Evolutionary conservation across 352 stramenopile genomes (phyloP).

Genomic region (Phytopythium mirpurense): DNA sequence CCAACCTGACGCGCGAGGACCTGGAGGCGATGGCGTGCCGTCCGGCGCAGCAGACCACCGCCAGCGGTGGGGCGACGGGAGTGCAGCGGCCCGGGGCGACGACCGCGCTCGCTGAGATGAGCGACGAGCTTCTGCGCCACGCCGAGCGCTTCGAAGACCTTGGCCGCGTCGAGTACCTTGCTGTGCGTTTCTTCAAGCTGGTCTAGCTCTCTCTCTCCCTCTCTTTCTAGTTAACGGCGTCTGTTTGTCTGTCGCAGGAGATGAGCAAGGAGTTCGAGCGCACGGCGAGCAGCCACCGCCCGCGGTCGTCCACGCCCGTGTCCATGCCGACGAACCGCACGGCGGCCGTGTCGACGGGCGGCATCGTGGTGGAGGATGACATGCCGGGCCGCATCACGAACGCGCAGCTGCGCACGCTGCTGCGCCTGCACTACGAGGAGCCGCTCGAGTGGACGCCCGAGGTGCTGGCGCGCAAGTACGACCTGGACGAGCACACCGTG

Average conservation of each 20-base stretch:
- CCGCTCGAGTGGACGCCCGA: constrained; percentile 39
- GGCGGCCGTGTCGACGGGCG: constrained; percentile 31
- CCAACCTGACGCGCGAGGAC: constrained; percentile 33
- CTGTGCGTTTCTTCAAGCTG: too few relatives aligned
- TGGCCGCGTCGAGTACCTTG: constrained; percentile 43
- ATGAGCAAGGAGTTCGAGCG: constrained; percentile 42
- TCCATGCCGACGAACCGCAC: constrained; percentile 53
- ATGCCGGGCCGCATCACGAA: constrained; percentile 46
- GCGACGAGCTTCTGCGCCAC: constrained; percentile 35
- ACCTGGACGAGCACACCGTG: constrained; percentile 27
- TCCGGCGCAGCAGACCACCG: background rate
- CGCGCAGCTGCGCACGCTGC: constrained; percentile 43
- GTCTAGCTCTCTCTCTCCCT: too few relatives aligned
- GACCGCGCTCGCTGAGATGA: constrained; percentile 54
- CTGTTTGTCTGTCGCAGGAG: too few relatives aligned
- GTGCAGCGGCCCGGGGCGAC: constrained; percentile 15
- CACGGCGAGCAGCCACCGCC: constrained; percentile 62
- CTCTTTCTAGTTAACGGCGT: too few relatives aligned
- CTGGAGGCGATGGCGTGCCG: constrained; percentile 20
- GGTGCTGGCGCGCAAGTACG: constrained; percentile 47
- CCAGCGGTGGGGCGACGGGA: constrained; percentile 1
- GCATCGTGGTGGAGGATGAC: constrained; percentile 24
- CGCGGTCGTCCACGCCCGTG: constrained; percentile 30
- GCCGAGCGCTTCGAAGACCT: constrained; percentile 51
- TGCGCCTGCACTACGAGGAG: constrained; percentile 63